Evolutionary conservation across 1,284 basidiomycete genomes (phyloP).

Genomic region (Ustilago esculenta): DNA sequence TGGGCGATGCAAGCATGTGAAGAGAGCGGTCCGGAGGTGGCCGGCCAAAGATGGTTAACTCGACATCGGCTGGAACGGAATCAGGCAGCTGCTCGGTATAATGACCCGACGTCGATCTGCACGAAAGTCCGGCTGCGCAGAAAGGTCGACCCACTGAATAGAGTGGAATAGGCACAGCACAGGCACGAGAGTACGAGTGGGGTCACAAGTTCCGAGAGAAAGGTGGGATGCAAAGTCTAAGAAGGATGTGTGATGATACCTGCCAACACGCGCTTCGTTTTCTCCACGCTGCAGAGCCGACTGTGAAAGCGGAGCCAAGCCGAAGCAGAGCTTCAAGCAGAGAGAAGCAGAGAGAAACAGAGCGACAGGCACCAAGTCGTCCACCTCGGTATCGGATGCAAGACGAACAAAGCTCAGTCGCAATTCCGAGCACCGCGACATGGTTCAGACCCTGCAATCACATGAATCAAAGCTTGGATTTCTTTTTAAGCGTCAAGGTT

Average conservation of each 20-base stretch:
- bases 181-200: neutral
- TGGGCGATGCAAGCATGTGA: neutral
- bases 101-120: neutral
- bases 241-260: neutral
- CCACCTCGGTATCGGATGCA: neutral
- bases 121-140: constrained; percentile 5
- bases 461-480: too few relatives aligned
- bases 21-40: constrained; percentile 9
- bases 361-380: too few relatives aligned
- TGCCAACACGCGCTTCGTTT: neutral
- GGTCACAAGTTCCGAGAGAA: neutral
- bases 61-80: constrained; percentile 15
- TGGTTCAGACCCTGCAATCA: constrained; percentile 11
- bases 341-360: neutral
- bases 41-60: neutral
- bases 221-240: neutral
- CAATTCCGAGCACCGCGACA: constrained; percentile 3
- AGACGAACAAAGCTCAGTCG: constrained; percentile 1
- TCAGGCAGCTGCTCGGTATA: constrained; percentile 1
- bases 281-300: neutral
- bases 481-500: too few relatives aligned
- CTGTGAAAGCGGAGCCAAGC: too few relatives aligned
- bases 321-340: neutral
- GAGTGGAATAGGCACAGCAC: neutral
- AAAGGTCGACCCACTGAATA: neutral